Evolutionary conservation across 352 stramenopile genomes (phyloP).

Genomic region (Pythium rishiriense): DNA sequence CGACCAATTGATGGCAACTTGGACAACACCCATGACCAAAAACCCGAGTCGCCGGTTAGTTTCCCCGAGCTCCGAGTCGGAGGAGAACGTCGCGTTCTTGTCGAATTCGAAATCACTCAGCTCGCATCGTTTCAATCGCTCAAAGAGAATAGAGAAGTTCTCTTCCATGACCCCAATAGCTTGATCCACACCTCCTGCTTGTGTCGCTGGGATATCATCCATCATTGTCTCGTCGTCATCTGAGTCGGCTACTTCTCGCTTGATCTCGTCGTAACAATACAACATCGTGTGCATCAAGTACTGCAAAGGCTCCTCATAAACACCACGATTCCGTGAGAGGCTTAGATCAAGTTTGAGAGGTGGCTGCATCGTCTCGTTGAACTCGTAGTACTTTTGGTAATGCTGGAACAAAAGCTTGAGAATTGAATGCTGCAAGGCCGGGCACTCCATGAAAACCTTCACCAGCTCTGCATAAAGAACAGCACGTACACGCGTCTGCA

Average conservation of each 20-base stretch:
- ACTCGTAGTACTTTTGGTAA: slow-evolving; percentile 46
- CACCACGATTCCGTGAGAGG: slow-evolving; percentile 28
- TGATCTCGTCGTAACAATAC: slow-evolving; percentile 32
- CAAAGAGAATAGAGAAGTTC: slow-evolving; percentile 39
- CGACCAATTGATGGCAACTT: slow-evolving; percentile 50
- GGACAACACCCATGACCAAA: slow-evolving; percentile 32
- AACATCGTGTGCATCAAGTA: slow-evolving; percentile 44
- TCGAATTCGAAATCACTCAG: slow-evolving; percentile 52
- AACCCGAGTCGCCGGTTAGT: slow-evolving; percentile 35
- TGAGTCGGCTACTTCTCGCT: slow-evolving; percentile 12
- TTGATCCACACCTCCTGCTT: slow-evolving; percentile 29
- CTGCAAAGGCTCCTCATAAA: slow-evolving; percentile 47
- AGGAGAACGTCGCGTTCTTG: slow-evolving; percentile 40
- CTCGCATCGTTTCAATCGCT: slow-evolving; percentile 49
- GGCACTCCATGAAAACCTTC: slow-evolving; percentile 46
- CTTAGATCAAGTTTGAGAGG: slow-evolving; percentile 51
- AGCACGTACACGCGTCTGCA: slow-evolving; percentile 47
- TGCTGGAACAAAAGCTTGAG: slow-evolving; percentile 49
- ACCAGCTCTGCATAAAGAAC: slow-evolving; percentile 50
- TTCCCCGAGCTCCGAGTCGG: slow-evolving; percentile 28
- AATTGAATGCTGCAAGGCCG: slow-evolving; percentile 40
- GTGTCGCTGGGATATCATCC: slow-evolving; percentile 39
- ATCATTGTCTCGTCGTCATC: slow-evolving; percentile 39
- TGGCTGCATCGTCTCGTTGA: slow-evolving; percentile 44
- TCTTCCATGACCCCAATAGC: slow-evolving; percentile 28